Evolutionary conservation across 768 basidiomycete genomes (phyloP).

Genomic region (Boletellus emodensis): DNA sequence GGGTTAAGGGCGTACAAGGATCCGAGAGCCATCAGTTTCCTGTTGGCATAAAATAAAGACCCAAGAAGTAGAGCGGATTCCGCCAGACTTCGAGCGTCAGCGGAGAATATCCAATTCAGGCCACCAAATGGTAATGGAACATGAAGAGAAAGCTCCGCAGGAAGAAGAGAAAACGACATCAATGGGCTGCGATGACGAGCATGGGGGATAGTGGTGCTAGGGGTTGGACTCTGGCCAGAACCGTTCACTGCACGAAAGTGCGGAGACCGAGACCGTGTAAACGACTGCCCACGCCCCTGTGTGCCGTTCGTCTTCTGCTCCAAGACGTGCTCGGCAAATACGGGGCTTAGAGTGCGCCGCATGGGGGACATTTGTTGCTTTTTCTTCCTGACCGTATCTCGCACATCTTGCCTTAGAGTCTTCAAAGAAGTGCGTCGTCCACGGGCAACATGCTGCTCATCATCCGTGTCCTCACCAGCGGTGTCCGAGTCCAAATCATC

Average conservation of each 20-base stretch:
- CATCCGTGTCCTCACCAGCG: slow-evolving; percentile 58
- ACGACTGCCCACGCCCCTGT: slow-evolving; percentile 40
- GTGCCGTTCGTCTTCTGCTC: slow-evolving; percentile 35
- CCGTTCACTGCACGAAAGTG: slow-evolving; percentile 36
- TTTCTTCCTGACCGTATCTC: slow-evolving; percentile 27
- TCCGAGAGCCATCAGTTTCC: slow-evolving; percentile 29
- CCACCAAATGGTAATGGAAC: slow-evolving; percentile 42
- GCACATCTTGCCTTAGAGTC: slow-evolving; percentile 24
- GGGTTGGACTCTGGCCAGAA: slow-evolving; percentile 33
- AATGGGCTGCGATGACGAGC: slow-evolving; percentile 37
- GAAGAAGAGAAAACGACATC: slow-evolving; percentile 39
- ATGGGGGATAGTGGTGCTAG: slow-evolving; percentile 39
- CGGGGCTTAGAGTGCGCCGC: slow-evolving; percentile 24
- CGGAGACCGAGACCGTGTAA: slow-evolving; percentile 75
- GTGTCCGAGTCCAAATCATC: slow-evolving; percentile 50
- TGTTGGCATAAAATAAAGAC: slow-evolving; percentile 55
- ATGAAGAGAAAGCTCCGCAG: slow-evolving; percentile 43
- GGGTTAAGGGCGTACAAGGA: slow-evolving; percentile 26
- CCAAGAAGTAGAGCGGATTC: slow-evolving; percentile 65
- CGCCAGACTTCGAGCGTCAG: slow-evolving; percentile 58
- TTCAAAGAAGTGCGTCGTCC: slow-evolving; percentile 40
- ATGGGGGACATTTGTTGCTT: slow-evolving; percentile 23
- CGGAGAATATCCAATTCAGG: slow-evolving; percentile 43
- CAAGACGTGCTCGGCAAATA: slow-evolving; percentile 23
- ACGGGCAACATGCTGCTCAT: slow-evolving; percentile 40